A percentile compares a stretch with the other conserved stretches of the same genome.
Conservation (phyloP, 1,284 basidiomycete species). For the Xerocomus minutiporus region DNA sequence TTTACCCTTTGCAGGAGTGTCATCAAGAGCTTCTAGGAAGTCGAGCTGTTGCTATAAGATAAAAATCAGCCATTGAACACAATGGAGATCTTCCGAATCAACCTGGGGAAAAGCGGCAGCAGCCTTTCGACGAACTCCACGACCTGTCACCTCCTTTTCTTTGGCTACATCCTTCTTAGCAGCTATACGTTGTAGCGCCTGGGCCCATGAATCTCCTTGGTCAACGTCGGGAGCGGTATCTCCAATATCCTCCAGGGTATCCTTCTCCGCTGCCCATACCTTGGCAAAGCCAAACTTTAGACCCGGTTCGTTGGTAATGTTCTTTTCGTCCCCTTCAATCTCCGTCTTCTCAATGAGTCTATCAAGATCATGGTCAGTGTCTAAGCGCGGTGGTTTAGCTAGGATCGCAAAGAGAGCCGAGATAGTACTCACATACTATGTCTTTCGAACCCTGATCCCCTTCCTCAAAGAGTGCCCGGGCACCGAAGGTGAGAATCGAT, state of each 20-base stretch:
- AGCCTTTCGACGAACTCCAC: conserved; percentile 67
- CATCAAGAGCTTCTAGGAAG: conserved; percentile 28
- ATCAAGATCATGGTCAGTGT: conserved; percentile 75
- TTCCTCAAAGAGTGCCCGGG: conserved; percentile 73
- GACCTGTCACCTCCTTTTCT: conserved; percentile 54
- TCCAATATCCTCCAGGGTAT: conserved; percentile 60
- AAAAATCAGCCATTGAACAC: conserved; percentile 5
- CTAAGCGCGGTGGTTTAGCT: conserved; percentile 51
- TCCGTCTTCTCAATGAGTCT: conserved; percentile 82
- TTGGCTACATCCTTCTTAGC: conserved; percentile 44
- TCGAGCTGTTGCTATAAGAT: conserved; percentile 31
- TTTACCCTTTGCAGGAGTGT: conserved; percentile 24
- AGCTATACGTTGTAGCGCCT: conserved; percentile 62
- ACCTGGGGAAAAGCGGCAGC: conserved; percentile 57
- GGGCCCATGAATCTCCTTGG: conserved; percentile 73
- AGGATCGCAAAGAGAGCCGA: conserved; percentile 42
- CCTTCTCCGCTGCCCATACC: conserved; percentile 79
- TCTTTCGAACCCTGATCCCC: conserved; percentile 50
- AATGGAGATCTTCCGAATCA: conserved; percentile 7
- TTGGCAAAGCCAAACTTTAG: conserved; percentile 80
- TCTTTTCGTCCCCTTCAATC: conserved; percentile 58
- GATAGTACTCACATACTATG: conserved; percentile 58
- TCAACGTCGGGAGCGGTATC: conserved; percentile 45
- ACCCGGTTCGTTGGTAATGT: conserved; percentile 41
- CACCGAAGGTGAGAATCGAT: conserved; percentile 80